A percentile compares a stretch with the other conserved stretches of the same genome.
Evolutionary conservation across 768 basidiomycete genomes (phyloP).

Genomic region (Lentinula edodes): DNA sequence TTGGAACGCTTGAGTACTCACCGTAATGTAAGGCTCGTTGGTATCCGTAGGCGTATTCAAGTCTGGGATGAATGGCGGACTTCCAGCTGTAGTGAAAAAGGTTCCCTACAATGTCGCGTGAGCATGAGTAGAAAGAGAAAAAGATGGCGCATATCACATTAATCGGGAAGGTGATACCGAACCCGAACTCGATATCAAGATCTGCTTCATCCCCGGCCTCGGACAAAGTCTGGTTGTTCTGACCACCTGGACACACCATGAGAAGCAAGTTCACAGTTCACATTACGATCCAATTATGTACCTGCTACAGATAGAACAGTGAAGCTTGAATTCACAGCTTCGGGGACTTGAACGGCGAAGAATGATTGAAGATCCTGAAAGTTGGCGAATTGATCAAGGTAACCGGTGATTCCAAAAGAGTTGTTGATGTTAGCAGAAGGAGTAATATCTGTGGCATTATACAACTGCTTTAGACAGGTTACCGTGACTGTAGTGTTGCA

Average conservation of each 20-base stretch:
- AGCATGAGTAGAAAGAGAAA: too few species aligned
- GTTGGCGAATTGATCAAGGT: slow-evolving; percentile 52
- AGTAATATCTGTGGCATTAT: slow-evolving; percentile 43
- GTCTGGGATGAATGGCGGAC: slow-evolving; percentile 55
- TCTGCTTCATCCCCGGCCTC: slow-evolving; percentile 60
- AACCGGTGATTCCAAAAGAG: slow-evolving; percentile 49
- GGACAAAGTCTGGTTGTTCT: slow-evolving; percentile 48
- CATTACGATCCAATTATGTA: slow-evolving; percentile 14
- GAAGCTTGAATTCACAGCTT: slow-evolving; percentile 47
- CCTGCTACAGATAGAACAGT: slow-evolving; percentile 52
- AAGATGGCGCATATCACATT: slow-evolving; percentile 19
- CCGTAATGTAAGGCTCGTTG: slow-evolving; percentile 46
- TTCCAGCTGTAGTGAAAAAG: slow-evolving; percentile 59
- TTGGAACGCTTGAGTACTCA: slow-evolving; percentile 15
- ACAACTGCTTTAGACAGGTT: slow-evolving; percentile 48
- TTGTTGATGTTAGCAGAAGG: slow-evolving; percentile 39
- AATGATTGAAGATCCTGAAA: slow-evolving; percentile 45
- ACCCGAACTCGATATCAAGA: slow-evolving; percentile 62
- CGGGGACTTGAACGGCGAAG: slow-evolving; percentile 40
- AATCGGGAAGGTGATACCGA: slow-evolving; percentile 61
- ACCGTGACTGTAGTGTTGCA: slow-evolving; percentile 50
- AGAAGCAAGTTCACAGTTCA: neutral
- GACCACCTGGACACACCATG: slow-evolving; percentile 38
- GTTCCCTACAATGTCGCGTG: slow-evolving; percentile 24
- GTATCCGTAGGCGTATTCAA: slow-evolving; percentile 27